phyloP scores from a whole-genome alignment of 2,329 filamentous ascomycete genomes.

The Blumeria hordei region DNA sequence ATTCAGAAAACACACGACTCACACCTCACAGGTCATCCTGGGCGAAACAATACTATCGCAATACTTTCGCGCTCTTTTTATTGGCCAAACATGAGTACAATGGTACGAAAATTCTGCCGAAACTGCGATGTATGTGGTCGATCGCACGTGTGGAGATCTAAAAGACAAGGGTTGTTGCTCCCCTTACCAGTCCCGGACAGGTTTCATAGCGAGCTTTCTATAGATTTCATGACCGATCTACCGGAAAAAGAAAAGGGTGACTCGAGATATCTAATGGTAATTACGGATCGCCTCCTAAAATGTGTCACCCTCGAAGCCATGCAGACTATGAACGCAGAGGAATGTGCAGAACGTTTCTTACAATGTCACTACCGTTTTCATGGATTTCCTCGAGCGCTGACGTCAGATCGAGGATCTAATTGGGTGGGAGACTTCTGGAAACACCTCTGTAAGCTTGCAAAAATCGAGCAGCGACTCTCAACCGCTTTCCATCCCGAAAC shows the following conservation, averaged over 20 bases:
- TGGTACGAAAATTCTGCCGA: neutral
- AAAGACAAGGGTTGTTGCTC: neutral
- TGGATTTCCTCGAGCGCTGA: neutral
- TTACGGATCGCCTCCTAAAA: neutral
- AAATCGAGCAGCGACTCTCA: neutral
- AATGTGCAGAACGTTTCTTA: neutral
- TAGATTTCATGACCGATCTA: neutral
- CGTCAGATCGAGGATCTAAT: neutral
- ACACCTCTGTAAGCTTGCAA: neutral
- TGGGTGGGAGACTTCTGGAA: too few relatives aligned
- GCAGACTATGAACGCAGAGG: neutral
- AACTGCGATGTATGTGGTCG: neutral
- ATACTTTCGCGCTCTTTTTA: neutral
- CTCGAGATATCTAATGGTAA: neutral
- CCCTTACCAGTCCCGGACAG: neutral
- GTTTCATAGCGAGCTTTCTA: neutral
- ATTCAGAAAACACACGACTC: neutral
- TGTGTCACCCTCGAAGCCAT: neutral
- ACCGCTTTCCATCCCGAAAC: too few relatives aligned
- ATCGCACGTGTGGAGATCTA: neutral
- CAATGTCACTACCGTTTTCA: neutral
- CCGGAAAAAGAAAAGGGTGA: neutral
- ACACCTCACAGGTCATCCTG: neutral
- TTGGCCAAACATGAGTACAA: neutral
- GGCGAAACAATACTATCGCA: neutral